phyloP scores from a whole-genome alignment of 768 basidiomycete genomes.

The Trametes cinnabarina region DNA sequence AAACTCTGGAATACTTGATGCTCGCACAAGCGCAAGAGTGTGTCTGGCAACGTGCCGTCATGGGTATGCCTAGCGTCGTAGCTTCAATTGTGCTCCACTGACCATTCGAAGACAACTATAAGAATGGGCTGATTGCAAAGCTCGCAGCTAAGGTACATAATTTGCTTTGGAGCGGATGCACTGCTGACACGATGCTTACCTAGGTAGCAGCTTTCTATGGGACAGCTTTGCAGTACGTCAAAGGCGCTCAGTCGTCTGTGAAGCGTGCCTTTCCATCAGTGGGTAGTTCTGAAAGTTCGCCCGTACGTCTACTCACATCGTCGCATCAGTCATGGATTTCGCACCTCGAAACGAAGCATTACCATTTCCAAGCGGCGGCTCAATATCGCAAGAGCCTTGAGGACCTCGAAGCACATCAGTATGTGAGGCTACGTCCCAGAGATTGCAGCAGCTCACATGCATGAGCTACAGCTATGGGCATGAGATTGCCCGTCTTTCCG shows the following conservation, averaged over 20 bases:
- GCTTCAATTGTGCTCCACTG: neutral
- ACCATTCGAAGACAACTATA: constrained; percentile 53
- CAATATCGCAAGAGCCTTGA: constrained; percentile 88
- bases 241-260: constrained; percentile 43
- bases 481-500: constrained; percentile 74
- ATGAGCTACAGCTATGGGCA: constrained; percentile 67
- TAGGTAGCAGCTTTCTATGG: constrained; percentile 68
- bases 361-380: constrained; percentile 87
- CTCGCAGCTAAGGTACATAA: constrained; percentile 68
- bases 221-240: constrained; percentile 43
- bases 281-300: constrained; percentile 18
- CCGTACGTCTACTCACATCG: neutral
- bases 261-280: constrained; percentile 55
- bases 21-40: constrained; percentile 96
- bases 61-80: constrained; percentile 47
- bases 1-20: constrained; percentile 71
- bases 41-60: constrained; percentile 89
- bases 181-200: neutral
- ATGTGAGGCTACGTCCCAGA: constrained; percentile 15
- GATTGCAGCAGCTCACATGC: no score
- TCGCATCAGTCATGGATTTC: constrained; percentile 65
- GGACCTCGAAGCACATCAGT: constrained; percentile 78
- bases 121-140: constrained; percentile 81
- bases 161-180: neutral
- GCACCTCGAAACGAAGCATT: constrained; percentile 77